A percentile compares a stretch with the other conserved stretches of the same genome.
Evolutionary conservation across 768 basidiomycete species (phyloP).

Genomic region (Boletus eberwhitei): DNA sequence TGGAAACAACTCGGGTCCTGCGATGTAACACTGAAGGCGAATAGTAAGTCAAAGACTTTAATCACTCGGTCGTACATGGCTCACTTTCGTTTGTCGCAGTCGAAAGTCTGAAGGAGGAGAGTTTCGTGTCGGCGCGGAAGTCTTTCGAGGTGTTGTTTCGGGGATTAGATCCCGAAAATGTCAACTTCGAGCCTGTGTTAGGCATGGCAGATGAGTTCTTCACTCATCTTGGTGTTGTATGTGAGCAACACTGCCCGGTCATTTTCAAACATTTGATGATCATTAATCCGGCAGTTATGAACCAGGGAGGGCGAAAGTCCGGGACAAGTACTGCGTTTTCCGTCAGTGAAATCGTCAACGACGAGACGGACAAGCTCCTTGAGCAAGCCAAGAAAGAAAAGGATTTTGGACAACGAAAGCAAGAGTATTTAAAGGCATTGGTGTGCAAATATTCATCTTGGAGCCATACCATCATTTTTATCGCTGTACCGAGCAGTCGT

Average conservation of each 20-base stretch:
- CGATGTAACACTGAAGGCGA: not conserved
- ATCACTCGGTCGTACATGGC: not conserved
- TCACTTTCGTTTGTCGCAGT: slow-evolving; percentile 2
- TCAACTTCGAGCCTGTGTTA: not conserved
- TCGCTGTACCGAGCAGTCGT: not conserved
- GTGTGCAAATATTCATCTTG: not conserved
- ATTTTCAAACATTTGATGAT: not conserved
- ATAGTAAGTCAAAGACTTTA: not conserved
- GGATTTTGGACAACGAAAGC: not conserved
- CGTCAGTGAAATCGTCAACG: not conserved
- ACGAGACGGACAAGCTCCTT: not conserved
- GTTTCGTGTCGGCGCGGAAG: too few species aligned
- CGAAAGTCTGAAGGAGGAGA: not conserved
- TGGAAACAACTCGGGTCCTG: too few species aligned
- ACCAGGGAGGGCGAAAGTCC: not conserved
- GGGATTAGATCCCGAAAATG: too few species aligned
- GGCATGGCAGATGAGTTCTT: not conserved
- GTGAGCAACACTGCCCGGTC: not conserved
- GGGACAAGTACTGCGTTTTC: not conserved
- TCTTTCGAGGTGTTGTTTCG: too few species aligned
- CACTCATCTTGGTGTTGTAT: slow-evolving; percentile 1
- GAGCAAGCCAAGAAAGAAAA: not conserved
- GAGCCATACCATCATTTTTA: not conserved
- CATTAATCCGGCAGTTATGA: not conserved
- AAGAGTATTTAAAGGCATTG: slow-evolving; percentile 2